Evolutionary conservation across 176 grass and related monocot species (phyloP), one percentile per base, ranked within the genome.

Genomic region (Puccinellia tenuiflora): DNA sequence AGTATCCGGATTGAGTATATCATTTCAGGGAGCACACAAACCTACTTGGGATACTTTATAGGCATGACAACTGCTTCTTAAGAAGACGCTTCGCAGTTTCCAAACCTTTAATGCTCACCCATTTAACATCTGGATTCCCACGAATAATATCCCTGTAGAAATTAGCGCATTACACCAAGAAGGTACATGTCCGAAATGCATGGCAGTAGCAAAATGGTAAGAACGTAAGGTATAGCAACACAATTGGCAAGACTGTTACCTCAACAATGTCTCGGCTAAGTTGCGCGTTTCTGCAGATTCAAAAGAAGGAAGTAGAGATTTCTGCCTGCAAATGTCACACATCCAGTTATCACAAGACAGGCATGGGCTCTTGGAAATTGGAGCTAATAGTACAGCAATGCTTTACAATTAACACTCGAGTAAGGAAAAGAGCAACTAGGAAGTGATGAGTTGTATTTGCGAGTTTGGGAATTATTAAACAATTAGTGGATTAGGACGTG

Each of bases 41-140:
- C 90, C 50, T 93, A 98, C 95, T 95, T 98, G 31, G 95, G 95
- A 82, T 98, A 98, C 85, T 98, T 98, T 73, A 98, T 95, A 48
- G 92, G 92, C 92, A 98, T 95, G 62, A 98, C 95, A 80, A 98
- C 95, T 78, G 92, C 95, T 88, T 95, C 95, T 87, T 98, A 25
- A 98, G 89, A 76, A 95, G 92, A 4, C 90, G 76, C 83, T 98
- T 98, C 18, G 90, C 92, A 87, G 83, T 93, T 68, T 93, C 95
- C 85, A 98, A 85, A 52, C 95, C 95, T 86, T 95, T 98, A 73
- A 95, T 98, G 85, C 93, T 95, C 86, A 93, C 95, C 95, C 95
- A 98, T 91, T 95, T 98, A 65, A 95, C 95, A 90, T 95, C 92
- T 80, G 92, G 92, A 85, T 83, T 95, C 45, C 95, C 95, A 59